Conservation (phyloP, 257 asterid genomes). For the Solanum acaule region DNA sequence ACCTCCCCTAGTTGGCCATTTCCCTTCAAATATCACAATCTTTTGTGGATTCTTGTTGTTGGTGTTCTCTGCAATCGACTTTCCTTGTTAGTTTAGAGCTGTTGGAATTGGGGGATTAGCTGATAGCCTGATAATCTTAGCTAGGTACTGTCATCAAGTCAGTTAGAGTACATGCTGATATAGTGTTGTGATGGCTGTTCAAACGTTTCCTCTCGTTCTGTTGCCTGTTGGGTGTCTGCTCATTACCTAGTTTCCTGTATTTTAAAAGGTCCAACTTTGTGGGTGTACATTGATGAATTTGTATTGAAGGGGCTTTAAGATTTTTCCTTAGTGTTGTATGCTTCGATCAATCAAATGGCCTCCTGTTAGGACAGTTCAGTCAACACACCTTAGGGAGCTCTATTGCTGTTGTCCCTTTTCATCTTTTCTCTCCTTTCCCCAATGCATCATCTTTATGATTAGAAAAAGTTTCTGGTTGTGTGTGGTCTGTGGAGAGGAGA, state of each 20-base stretch:
- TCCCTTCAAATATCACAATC: background rate
- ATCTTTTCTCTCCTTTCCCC: background rate
- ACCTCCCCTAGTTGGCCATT: background rate
- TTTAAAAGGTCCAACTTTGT: background rate
- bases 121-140: background rate
- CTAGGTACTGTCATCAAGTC: background rate
- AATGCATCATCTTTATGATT: background rate
- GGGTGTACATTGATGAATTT: background rate
- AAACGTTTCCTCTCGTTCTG: background rate
- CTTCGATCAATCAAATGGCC: background rate
- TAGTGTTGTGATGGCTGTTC: background rate
- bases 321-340: background rate
- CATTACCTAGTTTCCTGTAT: background rate
- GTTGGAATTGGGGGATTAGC: background rate
- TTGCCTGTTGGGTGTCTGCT: background rate
- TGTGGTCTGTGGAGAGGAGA: background rate
- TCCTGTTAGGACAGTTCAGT: background rate
- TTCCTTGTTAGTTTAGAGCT: background rate
- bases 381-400: background rate
- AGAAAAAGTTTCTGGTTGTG: background rate
- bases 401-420: background rate
- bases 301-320: background rate
- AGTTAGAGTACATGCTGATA: background rate
- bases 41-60: background rate
- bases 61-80: background rate